Conservation (phyloP, 306 rosid species). For the Castanospermum australe region DNA sequence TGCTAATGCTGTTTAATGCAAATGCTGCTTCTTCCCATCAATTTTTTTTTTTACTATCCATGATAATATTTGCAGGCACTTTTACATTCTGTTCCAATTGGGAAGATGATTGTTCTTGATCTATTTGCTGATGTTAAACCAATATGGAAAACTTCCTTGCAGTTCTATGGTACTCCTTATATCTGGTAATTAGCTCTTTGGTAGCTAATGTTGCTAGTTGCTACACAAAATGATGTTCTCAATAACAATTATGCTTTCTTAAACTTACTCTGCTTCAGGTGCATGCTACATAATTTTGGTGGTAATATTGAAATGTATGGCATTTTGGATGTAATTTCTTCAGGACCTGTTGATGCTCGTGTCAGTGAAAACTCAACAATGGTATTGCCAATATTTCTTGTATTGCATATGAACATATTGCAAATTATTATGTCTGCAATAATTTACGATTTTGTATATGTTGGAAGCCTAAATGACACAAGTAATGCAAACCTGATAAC, state of each 20-base stretch:
- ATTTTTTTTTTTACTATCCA: neutral
- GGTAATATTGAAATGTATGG: constrained; percentile 99
- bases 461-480: constrained; percentile 13
- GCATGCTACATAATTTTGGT: constrained; percentile 93
- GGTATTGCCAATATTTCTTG: constrained; percentile 49
- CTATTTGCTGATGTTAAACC: constrained; percentile 97
- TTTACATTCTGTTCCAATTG: constrained; percentile 83
- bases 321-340: constrained; percentile 67
- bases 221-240: neutral
- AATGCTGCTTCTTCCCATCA: neutral
- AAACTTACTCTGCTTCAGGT: constrained; percentile 52
- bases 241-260: neutral
- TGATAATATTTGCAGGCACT: constrained; percentile 71
- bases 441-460: neutral
- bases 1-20: neutral
- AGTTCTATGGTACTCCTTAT: constrained; percentile 92
- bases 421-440: neutral
- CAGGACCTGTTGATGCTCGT: constrained; percentile 91
- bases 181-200: constrained; percentile 64
- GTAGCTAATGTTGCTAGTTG: constrained; percentile 12
- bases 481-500: neutral
- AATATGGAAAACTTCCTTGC: constrained; percentile 80
- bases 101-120: constrained; percentile 97
- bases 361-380: constrained; percentile 80
- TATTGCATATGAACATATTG: neutral